A percentile compares a stretch with the other conserved stretches of the same genome.
phyloP scores from a whole-genome alignment of 2,329 filamentous ascomycete species.

The Dothistroma pini region DNA sequence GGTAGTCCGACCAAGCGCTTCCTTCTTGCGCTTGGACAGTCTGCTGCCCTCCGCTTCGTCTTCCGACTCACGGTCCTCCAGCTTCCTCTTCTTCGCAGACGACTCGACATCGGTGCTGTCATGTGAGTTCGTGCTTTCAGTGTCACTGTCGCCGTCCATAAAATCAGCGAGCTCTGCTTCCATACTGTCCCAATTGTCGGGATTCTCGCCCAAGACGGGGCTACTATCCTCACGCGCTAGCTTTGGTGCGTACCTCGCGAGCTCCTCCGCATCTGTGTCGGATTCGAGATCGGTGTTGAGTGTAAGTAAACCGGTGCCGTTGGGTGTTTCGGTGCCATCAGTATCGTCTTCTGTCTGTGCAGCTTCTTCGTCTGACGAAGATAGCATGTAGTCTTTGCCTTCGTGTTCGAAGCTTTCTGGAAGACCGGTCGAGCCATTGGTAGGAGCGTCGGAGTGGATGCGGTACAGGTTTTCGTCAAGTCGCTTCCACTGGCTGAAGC shows the following conservation, averaged over 20 bases:
- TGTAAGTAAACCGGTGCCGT: constrained; percentile 16
- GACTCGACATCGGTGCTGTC: constrained; percentile 19
- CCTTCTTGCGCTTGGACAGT: constrained; percentile 47
- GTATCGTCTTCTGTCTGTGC: constrained; percentile 36
- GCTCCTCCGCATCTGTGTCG: constrained; percentile 38
- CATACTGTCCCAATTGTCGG: constrained; percentile 43
- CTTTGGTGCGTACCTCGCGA: constrained; percentile 48
- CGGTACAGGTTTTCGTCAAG: constrained; percentile 75
- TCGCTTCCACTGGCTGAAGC: constrained; percentile 76
- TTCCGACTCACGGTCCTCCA: constrained; percentile 30
- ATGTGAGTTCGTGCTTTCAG: constrained; percentile 19
- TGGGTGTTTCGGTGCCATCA: constrained; percentile 18
- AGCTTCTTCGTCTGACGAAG: constrained; percentile 46
- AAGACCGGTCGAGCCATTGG: constrained; percentile 38
- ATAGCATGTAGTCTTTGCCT: constrained; percentile 36
- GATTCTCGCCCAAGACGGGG: constrained; percentile 27
- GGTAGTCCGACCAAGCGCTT: constrained; percentile 45
- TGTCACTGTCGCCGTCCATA: constrained; percentile 54
- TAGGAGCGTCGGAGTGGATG: constrained; percentile 70
- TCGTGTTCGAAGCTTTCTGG: constrained; percentile 29
- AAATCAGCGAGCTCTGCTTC: constrained; percentile 76
- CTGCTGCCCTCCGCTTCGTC: constrained; percentile 43
- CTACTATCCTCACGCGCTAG: constrained; percentile 36
- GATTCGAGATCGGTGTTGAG: constrained; percentile 29
- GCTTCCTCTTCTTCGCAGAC: constrained; percentile 33